phyloP scores from a whole-genome alignment of 1,284 basidiomycete species.

The Trichosporon asahii region DNA sequence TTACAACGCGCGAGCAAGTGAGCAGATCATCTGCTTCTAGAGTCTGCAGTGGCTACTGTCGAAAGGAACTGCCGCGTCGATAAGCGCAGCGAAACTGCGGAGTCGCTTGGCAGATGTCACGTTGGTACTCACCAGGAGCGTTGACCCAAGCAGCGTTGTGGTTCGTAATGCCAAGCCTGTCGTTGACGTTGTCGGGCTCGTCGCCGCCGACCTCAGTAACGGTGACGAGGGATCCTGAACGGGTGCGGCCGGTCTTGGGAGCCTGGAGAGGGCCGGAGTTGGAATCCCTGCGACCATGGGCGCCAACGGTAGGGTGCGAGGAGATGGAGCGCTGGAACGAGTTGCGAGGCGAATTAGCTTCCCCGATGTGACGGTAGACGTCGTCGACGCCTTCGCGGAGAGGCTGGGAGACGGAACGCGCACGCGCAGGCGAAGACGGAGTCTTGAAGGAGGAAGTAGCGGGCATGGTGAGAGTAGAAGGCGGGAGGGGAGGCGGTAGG shows the following conservation, averaged over 20 bases:
- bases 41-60: neutral
- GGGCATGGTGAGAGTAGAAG: conserved; percentile 21
- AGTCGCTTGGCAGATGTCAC: neutral
- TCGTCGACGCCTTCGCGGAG: conserved; percentile 43
- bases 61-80: neutral
- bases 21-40: neutral
- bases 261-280: neutral
- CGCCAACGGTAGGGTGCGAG: conserved; percentile 14
- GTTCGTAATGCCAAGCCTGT: conserved; percentile 72
- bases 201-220: conserved; percentile 80
- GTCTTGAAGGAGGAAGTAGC: conserved; percentile 29
- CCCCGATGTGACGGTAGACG: conserved; percentile 15
- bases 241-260: conserved; percentile 19
- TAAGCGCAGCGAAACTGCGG: neutral
- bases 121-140: conserved; percentile 70
- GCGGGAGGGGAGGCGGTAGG: neutral
- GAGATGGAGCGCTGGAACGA: conserved; percentile 16
- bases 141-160: conserved; percentile 99
- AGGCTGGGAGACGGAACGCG: conserved; percentile 48
- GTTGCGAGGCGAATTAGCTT: conserved; percentile 15
- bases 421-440: conserved; percentile 35
- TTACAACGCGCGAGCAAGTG: neutral
- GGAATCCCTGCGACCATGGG: conserved; percentile 14
- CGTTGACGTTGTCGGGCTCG: conserved; percentile 71
- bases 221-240: conserved; percentile 61